These are phyloP conservation scores for Echeveria elegans DNA, from an alignment of 164 flowering plant genomes.

Conservation along the genomic window DNA sequence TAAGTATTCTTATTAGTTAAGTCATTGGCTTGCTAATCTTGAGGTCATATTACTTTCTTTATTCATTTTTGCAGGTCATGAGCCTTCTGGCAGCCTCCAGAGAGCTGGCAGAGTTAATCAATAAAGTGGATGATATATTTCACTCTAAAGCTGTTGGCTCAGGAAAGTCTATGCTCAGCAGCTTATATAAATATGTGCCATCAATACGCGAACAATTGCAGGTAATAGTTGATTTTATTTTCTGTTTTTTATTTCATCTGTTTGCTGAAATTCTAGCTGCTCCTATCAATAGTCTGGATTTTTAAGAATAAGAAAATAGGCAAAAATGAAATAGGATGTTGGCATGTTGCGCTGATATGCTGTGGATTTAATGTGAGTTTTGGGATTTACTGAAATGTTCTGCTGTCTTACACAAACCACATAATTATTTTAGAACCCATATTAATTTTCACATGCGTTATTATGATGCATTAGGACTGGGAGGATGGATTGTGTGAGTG, in stretches of 20 bases:
- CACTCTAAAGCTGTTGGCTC: conserved; percentile 42
- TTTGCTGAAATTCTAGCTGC: neutral
- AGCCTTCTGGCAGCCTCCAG: conserved; percentile 55
- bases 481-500: conserved; percentile 83
- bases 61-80: conserved; percentile 35
- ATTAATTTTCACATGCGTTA: no score
- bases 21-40: neutral
- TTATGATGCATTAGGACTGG: conserved; percentile 55
- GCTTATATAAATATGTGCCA: conserved; percentile 45
- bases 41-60: neutral
- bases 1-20: neutral
- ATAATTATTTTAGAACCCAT: no score
- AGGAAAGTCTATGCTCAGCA: conserved; percentile 29
- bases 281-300: neutral
- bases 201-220: conserved; percentile 58
- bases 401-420: no score
- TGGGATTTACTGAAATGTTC: neutral
- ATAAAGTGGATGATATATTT: conserved; percentile 46
- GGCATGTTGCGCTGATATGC: neutral
- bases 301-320: no score
- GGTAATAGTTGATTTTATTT: conserved; percentile 27
- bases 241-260: neutral
- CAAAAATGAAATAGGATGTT: neutral
- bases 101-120: conserved; percentile 58
- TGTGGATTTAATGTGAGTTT: neutral